Percentiles rank a stretch among this genome's conserved stretches.
Conservation (phyloP, 2,329 filamentous ascomycete species). For the Ophiosphaerella narmari region DNA sequence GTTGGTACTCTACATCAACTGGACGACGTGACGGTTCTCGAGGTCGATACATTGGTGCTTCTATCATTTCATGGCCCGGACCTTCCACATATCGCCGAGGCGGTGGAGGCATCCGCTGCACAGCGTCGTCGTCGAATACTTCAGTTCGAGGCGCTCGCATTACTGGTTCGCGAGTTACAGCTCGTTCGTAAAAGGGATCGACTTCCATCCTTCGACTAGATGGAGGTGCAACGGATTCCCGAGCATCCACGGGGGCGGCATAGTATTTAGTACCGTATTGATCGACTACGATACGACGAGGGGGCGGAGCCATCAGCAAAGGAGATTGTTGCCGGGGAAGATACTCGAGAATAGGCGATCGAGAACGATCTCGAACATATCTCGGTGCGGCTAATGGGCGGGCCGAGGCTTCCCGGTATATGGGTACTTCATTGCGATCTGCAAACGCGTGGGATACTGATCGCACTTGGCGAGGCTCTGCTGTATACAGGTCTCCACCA, state of each 20-base stretch:
- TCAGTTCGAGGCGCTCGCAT: conserved; percentile 58
- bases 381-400: conserved; percentile 43
- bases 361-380: conserved; percentile 50
- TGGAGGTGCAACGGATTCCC: conserved; percentile 61
- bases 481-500: conserved; percentile 44
- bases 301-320: conserved; percentile 51
- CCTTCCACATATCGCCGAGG: conserved; percentile 61
- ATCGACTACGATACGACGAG: conserved; percentile 76
- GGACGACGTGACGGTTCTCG: conserved; percentile 63
- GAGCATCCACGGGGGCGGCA: conserved; percentile 55
- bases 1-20: conserved; percentile 41
- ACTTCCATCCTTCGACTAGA: conserved; percentile 52
- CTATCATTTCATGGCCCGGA: conserved; percentile 60
- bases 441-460: conserved; percentile 50
- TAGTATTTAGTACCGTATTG: conserved; percentile 82
- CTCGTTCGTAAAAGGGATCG: conserved; percentile 69
- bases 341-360: conserved; percentile 48
- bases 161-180: conserved; percentile 57
- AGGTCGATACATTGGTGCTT: conserved; percentile 61
- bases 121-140: conserved; percentile 47
- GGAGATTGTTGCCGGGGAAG: conserved; percentile 45
- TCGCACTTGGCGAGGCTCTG: conserved; percentile 44
- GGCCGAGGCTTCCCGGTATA: conserved; percentile 46
- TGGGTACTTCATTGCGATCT: conserved; percentile 44
- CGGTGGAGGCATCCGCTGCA: conserved; percentile 52